Evolutionary conservation across 2,329 filamentous ascomycete genomes (phyloP).

Genomic region (Alternaria sp.): DNA sequence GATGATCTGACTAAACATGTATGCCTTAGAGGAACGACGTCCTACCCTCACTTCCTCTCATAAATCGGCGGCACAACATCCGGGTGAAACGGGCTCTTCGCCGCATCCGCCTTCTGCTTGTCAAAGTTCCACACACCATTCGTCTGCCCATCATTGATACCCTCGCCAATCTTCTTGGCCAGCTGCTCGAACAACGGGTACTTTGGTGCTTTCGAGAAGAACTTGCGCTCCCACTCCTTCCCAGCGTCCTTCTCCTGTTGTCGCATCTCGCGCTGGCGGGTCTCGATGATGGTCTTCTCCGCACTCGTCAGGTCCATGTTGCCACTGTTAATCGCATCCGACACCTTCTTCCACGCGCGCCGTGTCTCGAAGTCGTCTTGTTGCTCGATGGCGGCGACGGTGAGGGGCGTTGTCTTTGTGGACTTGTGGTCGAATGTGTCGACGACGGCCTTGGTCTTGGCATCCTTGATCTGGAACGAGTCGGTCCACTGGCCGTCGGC

Average conservation of each 20-base stretch:
- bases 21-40: too few relatives aligned
- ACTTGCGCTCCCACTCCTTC: constrained; percentile 79
- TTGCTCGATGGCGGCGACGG: constrained; percentile 72
- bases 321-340: constrained; percentile 76
- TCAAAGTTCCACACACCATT: constrained; percentile 75
- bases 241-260: constrained; percentile 77
- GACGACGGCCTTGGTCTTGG: constrained; percentile 55
- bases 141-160: constrained; percentile 68
- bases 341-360: constrained; percentile 86
- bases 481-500: constrained; percentile 91
- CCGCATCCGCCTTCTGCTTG: constrained; percentile 53
- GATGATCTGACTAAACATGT: too few relatives aligned
- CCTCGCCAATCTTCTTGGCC: constrained; percentile 52
- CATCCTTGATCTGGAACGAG: constrained; percentile 77
- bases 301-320: constrained; percentile 81
- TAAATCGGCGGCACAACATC: constrained; percentile 38
- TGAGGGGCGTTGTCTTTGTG: constrained; percentile 68
- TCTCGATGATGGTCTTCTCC: constrained; percentile 91
- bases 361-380: constrained; percentile 90
- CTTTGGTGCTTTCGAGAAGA: constrained; percentile 66
- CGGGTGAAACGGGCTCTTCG: constrained; percentile 37
- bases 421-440: constrained; percentile 56
- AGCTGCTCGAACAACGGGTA: constrained; percentile 57
- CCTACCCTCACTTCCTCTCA: constrained; percentile 24
- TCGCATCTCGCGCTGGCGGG: constrained; percentile 79